A percentile compares a stretch with the other conserved stretches of the same genome.
Evolutionary conservation across 768 basidiomycete species (phyloP).

Genomic region (Pilatotrama ljubarskyi): DNA sequence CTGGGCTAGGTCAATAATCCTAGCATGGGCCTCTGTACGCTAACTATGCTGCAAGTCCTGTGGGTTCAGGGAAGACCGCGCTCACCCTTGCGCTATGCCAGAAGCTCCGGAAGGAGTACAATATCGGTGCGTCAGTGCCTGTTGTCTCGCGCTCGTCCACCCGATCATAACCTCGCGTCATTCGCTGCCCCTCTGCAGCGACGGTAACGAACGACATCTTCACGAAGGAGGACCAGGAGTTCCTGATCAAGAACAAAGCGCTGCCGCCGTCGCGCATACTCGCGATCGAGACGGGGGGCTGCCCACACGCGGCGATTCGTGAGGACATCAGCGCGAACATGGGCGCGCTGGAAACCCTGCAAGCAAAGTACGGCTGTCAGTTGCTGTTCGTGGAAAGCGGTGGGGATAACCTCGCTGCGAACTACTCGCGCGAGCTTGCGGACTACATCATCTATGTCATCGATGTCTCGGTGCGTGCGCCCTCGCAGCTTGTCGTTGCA

Average conservation of each 20-base stretch:
- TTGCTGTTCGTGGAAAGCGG: slow-evolving; percentile 94
- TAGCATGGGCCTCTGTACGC: no score
- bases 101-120: slow-evolving; percentile 76
- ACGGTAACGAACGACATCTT: slow-evolving; percentile 99
- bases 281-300: slow-evolving; percentile 97
- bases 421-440: slow-evolving; percentile 94
- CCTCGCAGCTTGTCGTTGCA: background rate
- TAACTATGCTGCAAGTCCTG: slow-evolving; percentile 58
- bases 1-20: no score
- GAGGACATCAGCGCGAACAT: slow-evolving; percentile 98
- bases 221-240: slow-evolving; percentile 96
- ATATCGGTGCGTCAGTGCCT: slow-evolving; percentile 69
- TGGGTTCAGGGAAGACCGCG: slow-evolving; percentile 98
- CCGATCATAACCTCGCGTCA: slow-evolving; percentile 3
- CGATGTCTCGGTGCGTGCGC: slow-evolving; percentile 66
- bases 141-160: slow-evolving; percentile 3
- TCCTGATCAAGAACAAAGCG: slow-evolving; percentile 90
- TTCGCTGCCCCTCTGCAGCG: slow-evolving; percentile 45
- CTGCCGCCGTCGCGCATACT: slow-evolving; percentile 83
- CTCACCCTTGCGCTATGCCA: slow-evolving; percentile 89
- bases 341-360: slow-evolving; percentile 92
- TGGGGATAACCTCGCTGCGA: slow-evolving; percentile 95
- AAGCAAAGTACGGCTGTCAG: slow-evolving; percentile 88
- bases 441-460: slow-evolving; percentile 97
- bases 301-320: slow-evolving; percentile 96